Percentiles rank a stretch among this genome's conserved stretches.
Evolutionary conservation across 1,284 basidiomycete genomes (phyloP).

Genomic region (Cutaneotrichosporon curvatum): DNA sequence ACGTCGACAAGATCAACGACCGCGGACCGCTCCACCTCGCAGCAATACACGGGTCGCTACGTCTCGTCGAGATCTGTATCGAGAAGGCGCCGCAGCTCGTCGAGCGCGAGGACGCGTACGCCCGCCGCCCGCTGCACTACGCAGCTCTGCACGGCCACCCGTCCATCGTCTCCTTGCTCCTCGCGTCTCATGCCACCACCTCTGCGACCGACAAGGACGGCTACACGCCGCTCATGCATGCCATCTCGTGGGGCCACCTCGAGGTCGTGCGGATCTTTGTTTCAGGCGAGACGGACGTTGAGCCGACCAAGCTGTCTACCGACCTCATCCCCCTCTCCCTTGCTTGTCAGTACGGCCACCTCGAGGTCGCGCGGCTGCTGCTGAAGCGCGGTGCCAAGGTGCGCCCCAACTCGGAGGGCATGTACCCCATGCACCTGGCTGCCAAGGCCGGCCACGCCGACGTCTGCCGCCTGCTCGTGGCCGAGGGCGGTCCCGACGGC

Average conservation of each 20-base stretch:
- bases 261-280: slow-evolving; percentile 73
- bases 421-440: slow-evolving; percentile 95
- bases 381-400: slow-evolving; percentile 71
- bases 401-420: slow-evolving; percentile 83
- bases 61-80: slow-evolving; percentile 78
- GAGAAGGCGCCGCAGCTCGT: slow-evolving; percentile 48
- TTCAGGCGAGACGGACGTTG: slow-evolving; percentile 54
- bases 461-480: slow-evolving; percentile 73
- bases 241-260: slow-evolving; percentile 76
- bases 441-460: slow-evolving; percentile 87
- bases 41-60: slow-evolving; percentile 70
- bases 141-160: slow-evolving; percentile 88
- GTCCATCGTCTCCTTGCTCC: slow-evolving; percentile 65
- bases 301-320: slow-evolving; percentile 53
- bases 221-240: slow-evolving; percentile 87
- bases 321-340: slow-evolving; percentile 84
- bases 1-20: slow-evolving; percentile 95
- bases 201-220: slow-evolving; percentile 83
- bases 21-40: slow-evolving; percentile 93
- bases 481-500: slow-evolving; percentile 47
- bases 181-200: slow-evolving; percentile 62
- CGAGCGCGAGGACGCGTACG: slow-evolving; percentile 58
- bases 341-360: slow-evolving; percentile 82
- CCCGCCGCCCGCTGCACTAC: slow-evolving; percentile 89
- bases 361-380: slow-evolving; percentile 72